A percentile compares a stretch with the other conserved stretches of the same genome.
Evolutionary conservation across 768 basidiomycete species (phyloP).

Genomic region (Serendipita vermifera): DNA sequence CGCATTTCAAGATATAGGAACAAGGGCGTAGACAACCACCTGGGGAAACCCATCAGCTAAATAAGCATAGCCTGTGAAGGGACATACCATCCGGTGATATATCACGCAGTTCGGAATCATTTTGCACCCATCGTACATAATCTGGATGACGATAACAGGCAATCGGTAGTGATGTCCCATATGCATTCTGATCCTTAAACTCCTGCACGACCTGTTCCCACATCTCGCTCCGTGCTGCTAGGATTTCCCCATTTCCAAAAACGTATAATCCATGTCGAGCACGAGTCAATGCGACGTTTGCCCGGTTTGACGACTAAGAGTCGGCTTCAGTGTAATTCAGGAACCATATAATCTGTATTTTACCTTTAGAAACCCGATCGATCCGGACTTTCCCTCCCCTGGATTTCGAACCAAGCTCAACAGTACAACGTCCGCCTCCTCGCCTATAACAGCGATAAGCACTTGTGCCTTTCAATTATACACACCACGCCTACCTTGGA

Average conservation of each 20-base stretch:
- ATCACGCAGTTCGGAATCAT: constrained; percentile 38
- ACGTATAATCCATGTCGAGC: constrained; percentile 64
- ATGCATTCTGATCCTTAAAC: constrained; percentile 32
- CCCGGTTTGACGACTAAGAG: constrained; percentile 25
- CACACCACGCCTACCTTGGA: constrained; percentile 49
- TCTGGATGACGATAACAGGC: constrained; percentile 45
- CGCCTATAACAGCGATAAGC: constrained; percentile 12
- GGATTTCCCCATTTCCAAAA: constrained; percentile 49
- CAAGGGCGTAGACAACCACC: constrained; percentile 56
- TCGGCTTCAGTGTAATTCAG: not conserved
- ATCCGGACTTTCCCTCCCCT: constrained; percentile 26
- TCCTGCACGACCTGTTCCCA: constrained; percentile 50
- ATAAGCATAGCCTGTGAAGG: not conserved
- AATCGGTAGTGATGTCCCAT: constrained; percentile 45
- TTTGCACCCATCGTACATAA: constrained; percentile 27
- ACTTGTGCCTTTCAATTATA: not conserved
- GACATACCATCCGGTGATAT: constrained; percentile 44
- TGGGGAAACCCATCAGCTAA: constrained; percentile 17
- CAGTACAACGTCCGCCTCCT: constrained; percentile 45
- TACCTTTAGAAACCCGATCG: constrained; percentile 67
- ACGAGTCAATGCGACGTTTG: constrained; percentile 54
- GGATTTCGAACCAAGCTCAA: constrained; percentile 62
- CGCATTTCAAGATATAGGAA: constrained; percentile 39
- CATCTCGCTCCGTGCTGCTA: constrained; percentile 38
- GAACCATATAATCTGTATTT: not conserved